These are phyloP conservation scores for Mucor mucedo DNA, from an alignment of 371 early-diverging fungal genomes.

Conservation along the genomic window DNA sequence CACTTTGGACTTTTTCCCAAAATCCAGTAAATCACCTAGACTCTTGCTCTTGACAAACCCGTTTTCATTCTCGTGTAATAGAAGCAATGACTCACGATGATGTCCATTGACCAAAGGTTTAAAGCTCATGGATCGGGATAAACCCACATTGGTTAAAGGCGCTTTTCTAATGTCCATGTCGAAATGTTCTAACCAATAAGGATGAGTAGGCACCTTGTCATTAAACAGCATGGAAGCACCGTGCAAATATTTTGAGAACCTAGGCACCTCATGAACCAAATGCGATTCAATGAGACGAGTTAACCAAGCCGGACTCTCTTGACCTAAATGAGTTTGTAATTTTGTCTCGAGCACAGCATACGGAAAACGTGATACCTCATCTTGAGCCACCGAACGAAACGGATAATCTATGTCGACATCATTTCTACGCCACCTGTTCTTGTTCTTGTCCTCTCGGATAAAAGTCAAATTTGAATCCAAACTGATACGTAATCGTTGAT, in stretches of 20 bases:
- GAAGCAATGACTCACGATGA: constrained; percentile 36
- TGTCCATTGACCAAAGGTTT: constrained; percentile 56
- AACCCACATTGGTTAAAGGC: constrained; percentile 54
- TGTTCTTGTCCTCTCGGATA: constrained; percentile 88
- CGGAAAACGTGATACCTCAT: constrained; percentile 91
- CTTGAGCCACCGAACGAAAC: constrained; percentile 80
- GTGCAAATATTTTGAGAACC: constrained; percentile 97
- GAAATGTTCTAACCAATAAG: constrained; percentile 98
- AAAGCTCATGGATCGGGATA: constrained; percentile 51
- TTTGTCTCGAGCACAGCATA: constrained; percentile 98
- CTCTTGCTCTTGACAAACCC: constrained; percentile 16
- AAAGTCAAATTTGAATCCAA: constrained; percentile 97
- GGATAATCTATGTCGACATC: constrained; percentile 92
- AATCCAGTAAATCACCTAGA: constrained; percentile 8
- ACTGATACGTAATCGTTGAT: constrained; percentile 93
- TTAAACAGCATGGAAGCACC: constrained; percentile 91
- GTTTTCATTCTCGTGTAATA: constrained; percentile 26
- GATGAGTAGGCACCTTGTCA: constrained; percentile 80
- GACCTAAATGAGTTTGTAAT: constrained; percentile 91
- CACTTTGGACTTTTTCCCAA: neutral
- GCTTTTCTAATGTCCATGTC: constrained; percentile 86
- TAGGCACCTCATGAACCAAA: constrained; percentile 93
- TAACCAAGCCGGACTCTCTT: constrained; percentile 49
- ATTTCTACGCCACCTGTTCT: constrained; percentile 88
- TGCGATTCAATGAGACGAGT: constrained; percentile 79